Evolutionary conservation across 2,329 filamentous ascomycete genomes (phyloP).

Genomic region (Scortechinia acanthostroma): DNA sequence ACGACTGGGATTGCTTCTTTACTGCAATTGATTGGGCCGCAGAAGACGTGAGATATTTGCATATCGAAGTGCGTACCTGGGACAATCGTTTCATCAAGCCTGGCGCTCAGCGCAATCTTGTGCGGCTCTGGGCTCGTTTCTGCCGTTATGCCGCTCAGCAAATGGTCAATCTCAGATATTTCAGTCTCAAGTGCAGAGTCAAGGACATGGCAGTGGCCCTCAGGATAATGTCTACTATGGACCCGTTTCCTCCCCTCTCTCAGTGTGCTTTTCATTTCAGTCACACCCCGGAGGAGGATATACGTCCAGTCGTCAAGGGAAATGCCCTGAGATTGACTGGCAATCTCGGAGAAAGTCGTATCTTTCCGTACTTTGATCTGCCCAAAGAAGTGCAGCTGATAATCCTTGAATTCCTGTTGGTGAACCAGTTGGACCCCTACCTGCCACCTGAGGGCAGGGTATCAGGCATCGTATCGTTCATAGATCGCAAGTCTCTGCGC

Average conservation of each 20-base stretch:
- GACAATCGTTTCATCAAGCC: background rate
- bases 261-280: background rate
- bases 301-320: background rate
- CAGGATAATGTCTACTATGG: background rate
- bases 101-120: background rate
- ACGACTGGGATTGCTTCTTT: too few relatives aligned
- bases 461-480: background rate
- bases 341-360: background rate
- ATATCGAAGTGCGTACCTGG: background rate
- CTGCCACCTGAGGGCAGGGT: slow-evolving; percentile 5
- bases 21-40: too few relatives aligned
- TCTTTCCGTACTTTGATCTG: slow-evolving; percentile 12
- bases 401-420: slow-evolving; percentile 6
- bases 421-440: slow-evolving; percentile 8
- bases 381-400: slow-evolving; percentile 14
- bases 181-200: background rate
- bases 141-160: background rate
- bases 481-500: background rate
- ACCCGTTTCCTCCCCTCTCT: background rate
- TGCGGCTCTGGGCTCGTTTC: background rate
- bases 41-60: too few relatives aligned
- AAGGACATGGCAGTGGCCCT: background rate
- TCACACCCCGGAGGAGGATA: background rate
- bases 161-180: background rate
- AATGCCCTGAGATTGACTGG: background rate